These are phyloP conservation scores for Aspergillus pseudonomiae DNA, from an alignment of 2,329 filamentous ascomycete genomes.

Conservation along the genomic window DNA sequence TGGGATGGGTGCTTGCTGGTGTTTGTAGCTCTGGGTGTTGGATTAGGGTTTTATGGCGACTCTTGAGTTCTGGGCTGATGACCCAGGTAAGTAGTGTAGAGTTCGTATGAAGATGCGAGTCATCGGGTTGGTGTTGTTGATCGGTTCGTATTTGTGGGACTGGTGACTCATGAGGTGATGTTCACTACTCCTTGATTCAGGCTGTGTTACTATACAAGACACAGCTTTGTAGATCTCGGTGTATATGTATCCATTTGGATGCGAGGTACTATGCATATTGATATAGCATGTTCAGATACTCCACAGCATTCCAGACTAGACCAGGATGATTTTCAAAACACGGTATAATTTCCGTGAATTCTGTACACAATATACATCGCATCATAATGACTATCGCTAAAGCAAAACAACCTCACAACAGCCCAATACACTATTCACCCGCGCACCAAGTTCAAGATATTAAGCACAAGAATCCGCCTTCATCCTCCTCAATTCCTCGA, in stretches of 20 bases:
- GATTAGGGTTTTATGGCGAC: too few species aligned
- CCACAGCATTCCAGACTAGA: not conserved
- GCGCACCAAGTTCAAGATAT: not conserved
- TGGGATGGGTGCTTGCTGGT: too few species aligned
- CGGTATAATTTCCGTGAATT: not conserved
- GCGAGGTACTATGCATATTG: not conserved
- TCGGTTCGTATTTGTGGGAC: not conserved
- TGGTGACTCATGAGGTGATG: not conserved
- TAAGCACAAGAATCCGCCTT: conserved; percentile 33
- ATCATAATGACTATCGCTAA: not conserved
- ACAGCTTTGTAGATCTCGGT: too few species aligned
- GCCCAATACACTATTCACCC: not conserved
- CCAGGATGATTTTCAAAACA: not conserved
- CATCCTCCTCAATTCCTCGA: conserved; percentile 47
- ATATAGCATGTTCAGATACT: not conserved
- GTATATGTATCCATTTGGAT: not conserved
- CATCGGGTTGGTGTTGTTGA: not conserved
- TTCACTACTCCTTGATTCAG: not conserved
- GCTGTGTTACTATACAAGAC: not conserved
- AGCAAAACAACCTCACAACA: not conserved
- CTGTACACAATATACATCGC: not conserved
- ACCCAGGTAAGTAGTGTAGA: too few species aligned
- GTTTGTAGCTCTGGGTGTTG: too few species aligned
- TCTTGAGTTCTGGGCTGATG: too few species aligned
- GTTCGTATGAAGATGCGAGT: not conserved